Base-by-base conservation (phyloP, 768 basidiomycete species). In the Ephemerocybe angulata region DNA sequence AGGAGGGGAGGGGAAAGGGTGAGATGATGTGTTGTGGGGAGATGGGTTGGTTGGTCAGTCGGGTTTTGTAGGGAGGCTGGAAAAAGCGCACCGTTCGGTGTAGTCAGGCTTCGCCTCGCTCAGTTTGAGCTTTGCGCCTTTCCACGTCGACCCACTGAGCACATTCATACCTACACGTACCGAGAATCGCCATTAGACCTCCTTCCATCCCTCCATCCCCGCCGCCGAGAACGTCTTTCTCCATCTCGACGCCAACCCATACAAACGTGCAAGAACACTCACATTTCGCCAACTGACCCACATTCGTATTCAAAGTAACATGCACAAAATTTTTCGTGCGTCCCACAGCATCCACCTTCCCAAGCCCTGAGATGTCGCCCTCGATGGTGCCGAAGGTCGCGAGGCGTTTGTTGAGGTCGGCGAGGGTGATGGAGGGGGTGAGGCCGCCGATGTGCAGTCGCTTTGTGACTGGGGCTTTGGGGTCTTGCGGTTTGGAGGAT, bases 51-150 rank as follows among this genome's bases (percentile, higher is more conserved):
- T n/a, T n/a, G n/a, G n/a, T n/a, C n/a, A n/a, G n/a, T n/a, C n/a
- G n/a, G n/a, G n/a, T n/a, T n/a, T n/a, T n/a, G n/a, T n/a, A n/a
- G n/a, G n/a, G n/a, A n/a, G n/a, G n/a, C n/a, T n/a, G n/a, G n/a
- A n/a, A n/a, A 51, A 4, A 2, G 60, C 74, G 33, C 48, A 87
- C 90, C 83, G 76, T 63, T 86, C 83, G 2, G 67, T 67, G 62
- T 77, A 92, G 65, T 91, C 85, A 1, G 85, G 86, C 58, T 83
- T 87, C n/a, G 91, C 90, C 60, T 92, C 89, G 8, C 89, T 89
- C 31, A 93, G 80, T 17, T 90, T 80, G 29, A 93, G 71, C 60
- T 88, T 92, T 21, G 90, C 73, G n/a, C 92, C 92, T 71, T 91
- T 93, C 88, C 90, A 94, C 1, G 82, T 88, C 5, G 87, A 83